Conservation (phyloP, 208 protist genomes). For the Vickermania ingenoplastis region DNA sequence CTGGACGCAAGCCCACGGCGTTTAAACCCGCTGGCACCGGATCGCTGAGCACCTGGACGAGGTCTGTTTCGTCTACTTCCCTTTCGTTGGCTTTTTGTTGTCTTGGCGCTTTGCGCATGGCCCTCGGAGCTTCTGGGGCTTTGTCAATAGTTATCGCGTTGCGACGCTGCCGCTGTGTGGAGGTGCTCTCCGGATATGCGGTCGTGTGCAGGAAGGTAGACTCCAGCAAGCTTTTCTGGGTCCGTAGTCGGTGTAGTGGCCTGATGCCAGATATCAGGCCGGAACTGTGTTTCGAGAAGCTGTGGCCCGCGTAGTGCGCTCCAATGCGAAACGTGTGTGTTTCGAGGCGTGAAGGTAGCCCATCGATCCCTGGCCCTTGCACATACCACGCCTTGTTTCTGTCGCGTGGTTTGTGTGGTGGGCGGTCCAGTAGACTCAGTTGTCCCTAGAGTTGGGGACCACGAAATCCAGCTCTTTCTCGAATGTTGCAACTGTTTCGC, state of each 20-base stretch:
- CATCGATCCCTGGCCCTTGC: not conserved
- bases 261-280: not conserved
- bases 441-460: not conserved
- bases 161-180: too few species aligned
- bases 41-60: not conserved
- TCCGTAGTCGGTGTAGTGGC: constrained; percentile 4
- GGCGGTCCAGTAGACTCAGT: too few species aligned
- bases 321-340: not conserved
- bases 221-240: too few species aligned
- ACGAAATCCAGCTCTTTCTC: not conserved
- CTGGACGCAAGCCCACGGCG: not conserved
- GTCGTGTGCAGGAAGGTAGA: too few species aligned
- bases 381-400: not conserved
- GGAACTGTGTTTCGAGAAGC: not conserved
- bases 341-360: not conserved
- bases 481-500: not conserved
- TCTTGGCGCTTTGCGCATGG: not conserved
- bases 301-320: not conserved
- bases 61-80: not conserved
- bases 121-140: not conserved
- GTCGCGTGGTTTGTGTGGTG: too few species aligned
- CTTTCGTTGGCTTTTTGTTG: not conserved
- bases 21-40: not conserved
- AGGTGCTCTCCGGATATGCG: too few species aligned
- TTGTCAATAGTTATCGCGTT: not conserved